These are phyloP conservation scores for Termitomyces eurrhizus DNA, from an alignment of 768 basidiomycete genomes.

Conservation along the genomic window DNA sequence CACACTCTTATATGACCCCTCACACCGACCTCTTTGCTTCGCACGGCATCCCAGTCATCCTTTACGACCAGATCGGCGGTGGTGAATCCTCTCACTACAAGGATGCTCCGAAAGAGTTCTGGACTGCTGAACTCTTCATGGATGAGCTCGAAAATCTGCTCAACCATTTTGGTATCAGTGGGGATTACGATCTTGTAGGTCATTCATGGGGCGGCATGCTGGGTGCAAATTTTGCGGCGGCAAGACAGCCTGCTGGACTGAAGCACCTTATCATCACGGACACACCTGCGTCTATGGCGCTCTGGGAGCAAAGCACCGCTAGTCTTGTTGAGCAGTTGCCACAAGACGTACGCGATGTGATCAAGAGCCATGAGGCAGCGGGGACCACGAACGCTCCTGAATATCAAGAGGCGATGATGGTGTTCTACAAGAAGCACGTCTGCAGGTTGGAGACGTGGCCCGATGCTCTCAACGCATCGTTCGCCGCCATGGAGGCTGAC, in stretches of 20 bases:
- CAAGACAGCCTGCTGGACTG: conserved; percentile 34
- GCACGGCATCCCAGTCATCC: conserved; percentile 34
- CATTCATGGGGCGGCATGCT: conserved; percentile 61
- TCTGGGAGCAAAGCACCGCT: conserved; percentile 22
- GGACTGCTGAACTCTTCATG: conserved; percentile 39
- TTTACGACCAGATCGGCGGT: conserved; percentile 51
- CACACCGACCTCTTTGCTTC: conserved; percentile 21
- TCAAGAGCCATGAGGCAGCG: conserved; percentile 17
- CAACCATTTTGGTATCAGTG: conserved; percentile 33
- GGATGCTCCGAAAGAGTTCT: conserved; percentile 36
- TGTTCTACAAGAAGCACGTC: conserved; percentile 23
- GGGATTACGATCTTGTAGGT: conserved; percentile 42
- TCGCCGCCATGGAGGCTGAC: conserved; percentile 19
- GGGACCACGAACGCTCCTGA: conserved; percentile 16
- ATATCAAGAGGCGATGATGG: conserved; percentile 17
- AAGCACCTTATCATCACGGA: conserved; percentile 30
- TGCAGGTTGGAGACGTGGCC: conserved; percentile 23
- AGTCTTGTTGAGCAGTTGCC: conserved; percentile 14
- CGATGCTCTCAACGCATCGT: conserved; percentile 18
- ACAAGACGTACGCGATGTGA: conserved; percentile 16
- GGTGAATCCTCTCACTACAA: conserved; percentile 40
- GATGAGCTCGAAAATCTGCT: conserved; percentile 52
- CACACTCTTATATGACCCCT: conserved; percentile 38
- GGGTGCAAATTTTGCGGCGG: conserved; percentile 34
- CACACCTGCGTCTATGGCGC: conserved; percentile 25